These are phyloP conservation scores for Fomes fomentarius DNA, from an alignment of 1,284 basidiomycete genomes.

Conservation along the genomic window DNA sequence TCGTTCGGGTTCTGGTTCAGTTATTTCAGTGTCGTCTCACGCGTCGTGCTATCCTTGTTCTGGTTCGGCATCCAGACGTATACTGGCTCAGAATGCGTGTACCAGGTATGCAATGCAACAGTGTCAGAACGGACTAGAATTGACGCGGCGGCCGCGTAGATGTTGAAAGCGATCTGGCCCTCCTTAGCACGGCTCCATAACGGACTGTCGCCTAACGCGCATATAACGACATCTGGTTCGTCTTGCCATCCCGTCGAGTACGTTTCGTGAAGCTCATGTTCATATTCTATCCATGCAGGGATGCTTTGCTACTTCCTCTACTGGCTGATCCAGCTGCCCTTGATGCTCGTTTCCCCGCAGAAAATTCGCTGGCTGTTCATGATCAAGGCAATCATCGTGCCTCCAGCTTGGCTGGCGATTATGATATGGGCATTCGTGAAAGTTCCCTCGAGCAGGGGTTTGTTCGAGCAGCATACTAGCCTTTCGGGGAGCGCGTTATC, in stretches of 20 bases:
- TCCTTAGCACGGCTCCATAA: slow-evolving; percentile 67
- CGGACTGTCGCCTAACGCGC: slow-evolving; percentile 55
- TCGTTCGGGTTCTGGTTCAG: slow-evolving; percentile 83
- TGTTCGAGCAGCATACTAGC: slow-evolving; percentile 48
- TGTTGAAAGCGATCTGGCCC: slow-evolving; percentile 83
- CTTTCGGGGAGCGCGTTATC: slow-evolving; percentile 54
- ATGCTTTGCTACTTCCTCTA: slow-evolving; percentile 82
- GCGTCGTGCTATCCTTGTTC: slow-evolving; percentile 75
- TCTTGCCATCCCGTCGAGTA: no score
- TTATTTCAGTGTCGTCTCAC: slow-evolving; percentile 76
- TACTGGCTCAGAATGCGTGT: slow-evolving; percentile 65
- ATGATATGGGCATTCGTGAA: slow-evolving; percentile 76
- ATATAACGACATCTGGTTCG: slow-evolving; percentile 65
- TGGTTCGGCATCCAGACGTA: slow-evolving; percentile 72
- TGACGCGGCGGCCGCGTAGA: slow-evolving; percentile 37
- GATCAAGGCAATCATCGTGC: slow-evolving; percentile 67
- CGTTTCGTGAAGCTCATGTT: no score
- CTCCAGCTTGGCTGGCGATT: slow-evolving; percentile 69
- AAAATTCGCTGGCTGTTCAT: slow-evolving; percentile 76
- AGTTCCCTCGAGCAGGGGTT: slow-evolving; percentile 56
- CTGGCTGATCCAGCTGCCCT: slow-evolving; percentile 73
- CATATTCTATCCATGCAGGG: slow-evolving; percentile 31
- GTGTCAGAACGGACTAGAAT: no score
- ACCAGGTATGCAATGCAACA: no score
- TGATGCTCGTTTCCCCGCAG: slow-evolving; percentile 78